Percentiles rank a stretch among this genome's conserved stretches.
These are phyloP conservation scores for Fusarium citri DNA, from an alignment of 2,329 filamentous ascomycete species.

Conservation along the genomic window DNA sequence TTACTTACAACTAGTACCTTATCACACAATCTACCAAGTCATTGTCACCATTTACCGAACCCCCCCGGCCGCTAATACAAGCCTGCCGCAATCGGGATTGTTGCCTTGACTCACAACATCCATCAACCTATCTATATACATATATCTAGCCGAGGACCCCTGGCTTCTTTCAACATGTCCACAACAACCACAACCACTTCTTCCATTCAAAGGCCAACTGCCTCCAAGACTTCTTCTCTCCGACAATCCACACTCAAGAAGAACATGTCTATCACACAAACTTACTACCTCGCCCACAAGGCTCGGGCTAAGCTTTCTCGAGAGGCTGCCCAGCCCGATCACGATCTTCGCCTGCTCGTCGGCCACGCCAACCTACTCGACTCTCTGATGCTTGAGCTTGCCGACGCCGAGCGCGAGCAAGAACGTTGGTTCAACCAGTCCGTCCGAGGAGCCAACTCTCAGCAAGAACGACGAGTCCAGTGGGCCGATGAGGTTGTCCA, in stretches of 20 bases:
- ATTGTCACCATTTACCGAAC: slow-evolving; percentile 47
- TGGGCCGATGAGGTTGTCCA: slow-evolving; percentile 84
- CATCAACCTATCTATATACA: slow-evolving; percentile 39
- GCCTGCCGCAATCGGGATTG: slow-evolving; percentile 48
- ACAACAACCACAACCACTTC: slow-evolving; percentile 43
- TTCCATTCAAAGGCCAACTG: slow-evolving; percentile 43
- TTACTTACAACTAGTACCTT: slow-evolving; percentile 36
- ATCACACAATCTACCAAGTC: slow-evolving; percentile 48
- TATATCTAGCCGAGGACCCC: slow-evolving; percentile 40
- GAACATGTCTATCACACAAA: slow-evolving; percentile 98
- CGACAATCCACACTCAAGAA: slow-evolving; percentile 66
- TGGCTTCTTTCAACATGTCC: slow-evolving; percentile 47
- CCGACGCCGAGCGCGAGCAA: slow-evolving; percentile 94
- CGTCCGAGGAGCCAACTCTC: slow-evolving; percentile 76
- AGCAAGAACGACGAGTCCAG: slow-evolving; percentile 78
- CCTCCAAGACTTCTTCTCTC: slow-evolving; percentile 46
- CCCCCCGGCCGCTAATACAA: slow-evolving; percentile 48
- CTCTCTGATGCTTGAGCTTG: slow-evolving; percentile 89
- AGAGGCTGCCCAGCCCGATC: slow-evolving; percentile 90
- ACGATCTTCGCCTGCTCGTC: slow-evolving; percentile 94
- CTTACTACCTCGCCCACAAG: slow-evolving; percentile 97
- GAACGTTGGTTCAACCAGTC: slow-evolving; percentile 98
- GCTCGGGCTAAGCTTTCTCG: slow-evolving; percentile 94
- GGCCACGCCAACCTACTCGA: slow-evolving; percentile 99
- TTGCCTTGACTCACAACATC: slow-evolving; percentile 46